Evolutionary conservation across 2,329 filamentous ascomycete species (phyloP), one percentile per base, ranked within the genome.

Genomic region (Rachicladosporium sp.): DNA sequence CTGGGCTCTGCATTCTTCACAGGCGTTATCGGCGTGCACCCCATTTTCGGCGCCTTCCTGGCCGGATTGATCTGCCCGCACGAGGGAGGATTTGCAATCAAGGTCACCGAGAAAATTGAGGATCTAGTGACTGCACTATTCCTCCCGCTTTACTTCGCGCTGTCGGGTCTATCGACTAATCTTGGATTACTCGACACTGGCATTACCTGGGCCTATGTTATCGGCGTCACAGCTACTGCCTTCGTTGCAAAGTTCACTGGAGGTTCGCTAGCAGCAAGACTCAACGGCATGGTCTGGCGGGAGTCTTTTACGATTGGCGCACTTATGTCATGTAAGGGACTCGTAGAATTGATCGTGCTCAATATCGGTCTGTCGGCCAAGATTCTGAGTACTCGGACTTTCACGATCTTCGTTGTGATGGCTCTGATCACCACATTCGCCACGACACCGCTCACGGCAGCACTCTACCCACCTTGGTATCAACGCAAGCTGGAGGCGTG

Each of bases 321-420:
- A n/a, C 64, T 95, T 52, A 96, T 96, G 89, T 93, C 85, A 62
- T 96, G 89, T 61, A 96, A 96, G 61, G 89, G 89, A 52, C 69
- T 96, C 7, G 88, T 95, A 1, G 88, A 95, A 59, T 67, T 96
- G 38, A 95, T 96, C 58, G 88, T 95, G n/a, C 60, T 93, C 60
- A 82, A 83, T 53, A 86, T 96, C 50, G 86, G 87, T 33, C 69
- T 88, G 2, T 79, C 89, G 64, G 86, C 87, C 12, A 77, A 76
- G 30, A 93, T 93, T 45, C 68, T 94, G 11, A 88, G 82, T 43
- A 72, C 71, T 0, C 70, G 82, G 10, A 93, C 86, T 0, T 94
- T 94, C 53, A 93, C 87, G 38, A 93, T 94, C 40, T 93, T 94
- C 50, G 86, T 94, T 15, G 82, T 94, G 53, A 94, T 94, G 87